Evolutionary conservation across 1,284 basidiomycete genomes (phyloP), one percentile per base, ranked within the genome.

Genomic region (Cystobasidium pallidum): DNA sequence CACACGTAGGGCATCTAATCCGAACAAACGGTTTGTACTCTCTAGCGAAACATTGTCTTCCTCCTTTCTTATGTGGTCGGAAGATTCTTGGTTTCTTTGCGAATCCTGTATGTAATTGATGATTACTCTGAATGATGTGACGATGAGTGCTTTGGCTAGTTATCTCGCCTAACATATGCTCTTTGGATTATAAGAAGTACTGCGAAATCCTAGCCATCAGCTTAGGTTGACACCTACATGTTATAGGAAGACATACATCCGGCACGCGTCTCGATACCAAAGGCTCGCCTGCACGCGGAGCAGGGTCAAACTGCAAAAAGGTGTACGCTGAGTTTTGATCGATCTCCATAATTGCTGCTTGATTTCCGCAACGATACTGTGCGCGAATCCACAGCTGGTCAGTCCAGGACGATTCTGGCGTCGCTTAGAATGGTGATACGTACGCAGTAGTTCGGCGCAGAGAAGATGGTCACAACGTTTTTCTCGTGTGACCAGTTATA

Each of bases 381-480:
- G 43, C 43, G 19, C 6, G 39, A 15, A 43, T 43, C 59, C 43
- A 2, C 28, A 24, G 17, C 1, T 51, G 26, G 43, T 34, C 17
- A 57, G 28, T 57, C 15, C 15, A 8, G 36, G 30, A 11, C 1
- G 1, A 8, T 19, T 10, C 54, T 2, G 19, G 7, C 54, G 10
- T 6, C n/a, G n/a, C n/a, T n/a, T n/a, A n/a, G n/a, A n/a, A n/a
- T n/a, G n/a, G n/a, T n/a, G n/a, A n/a, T n/a, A 65, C 64, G 36
- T 24, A 66, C 64, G 68, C 68, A 71, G 52, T 96, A 96, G 84
- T 97, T 97, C 59, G 95, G 95, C 78, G 95, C 95, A 76, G 94
- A 97, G 85, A 98, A 99, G 81, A 99, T 98, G 57, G 95, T 99
- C 76, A 99, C 95, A n/a, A 99, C 96, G 80, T 99, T 99, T 81